Base-by-base conservation (phyloP, 2,329 filamentous ascomycete genomes). In the Aspergillus sojae region DNA sequence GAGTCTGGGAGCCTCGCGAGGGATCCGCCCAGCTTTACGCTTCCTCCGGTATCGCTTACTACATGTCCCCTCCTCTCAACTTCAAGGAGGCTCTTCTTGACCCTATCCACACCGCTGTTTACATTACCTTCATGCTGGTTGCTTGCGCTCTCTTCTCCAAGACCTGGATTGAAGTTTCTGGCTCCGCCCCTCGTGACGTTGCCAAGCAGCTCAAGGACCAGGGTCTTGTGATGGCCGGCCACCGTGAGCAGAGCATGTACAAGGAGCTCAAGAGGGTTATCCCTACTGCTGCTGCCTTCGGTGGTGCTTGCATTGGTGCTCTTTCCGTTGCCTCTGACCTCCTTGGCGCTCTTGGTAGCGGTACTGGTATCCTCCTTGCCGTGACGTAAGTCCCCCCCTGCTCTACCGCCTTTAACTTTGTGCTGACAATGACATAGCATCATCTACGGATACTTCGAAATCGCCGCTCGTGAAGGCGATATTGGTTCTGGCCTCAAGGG, bases 241-340 rank as follows among this genome's bases (percentile, higher is more conserved):
- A 99, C 86, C 92, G 95, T 84, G 96, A 99, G 81, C 94, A 98
- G 87, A 96, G 92, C 86, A 99, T 99, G 95, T 99, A 99, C 89
- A 96, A 96, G 87, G 95, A 99, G 84, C 89, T 99, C 69, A 99
- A 99, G 91, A 91, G 95, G 76, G 95, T 99, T 75, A 99, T 99
- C 70, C 96, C 95, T 68, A 98, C 95, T 65, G 96, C 95, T 66
- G 95, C 95, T 69, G 95, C 96, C 74, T 99, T 99, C 71, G 95
- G 96, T 81, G 95, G 95, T 86, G 95, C 95, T 71, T 98, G 94
- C 86, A 99, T 99, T 84, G 95, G 95, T 85, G 94, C 92, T 72
- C 89, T 99, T 69, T 98, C 94, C 58, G 94, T 99, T 75, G 89
- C 91, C 75, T 96, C 92, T 79, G 95, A 99, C 82, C 89, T 99